A percentile compares a stretch with the other conserved stretches of the same genome.
Evolutionary conservation across 345 rosid species (phyloP).

Genomic region (Punica granatum): DNA sequence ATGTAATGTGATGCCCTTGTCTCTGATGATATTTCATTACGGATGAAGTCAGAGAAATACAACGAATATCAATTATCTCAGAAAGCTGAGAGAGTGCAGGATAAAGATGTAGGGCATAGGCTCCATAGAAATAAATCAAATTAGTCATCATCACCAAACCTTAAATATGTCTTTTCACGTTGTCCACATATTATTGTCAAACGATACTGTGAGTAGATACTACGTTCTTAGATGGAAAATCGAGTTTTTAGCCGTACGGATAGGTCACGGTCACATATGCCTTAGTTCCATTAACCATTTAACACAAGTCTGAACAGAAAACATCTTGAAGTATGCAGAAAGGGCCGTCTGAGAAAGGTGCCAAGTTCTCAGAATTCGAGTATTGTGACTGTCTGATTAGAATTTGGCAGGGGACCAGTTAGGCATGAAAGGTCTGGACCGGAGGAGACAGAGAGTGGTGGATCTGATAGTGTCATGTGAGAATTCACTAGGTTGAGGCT

Average conservation of each 20-base stretch:
- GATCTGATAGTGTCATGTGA: slow-evolving; percentile 18
- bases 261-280: neutral
- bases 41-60: slow-evolving; percentile 35
- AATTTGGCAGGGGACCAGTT: slow-evolving; percentile 13
- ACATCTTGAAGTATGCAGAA: neutral
- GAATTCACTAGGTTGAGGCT: slow-evolving; percentile 3
- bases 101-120: slow-evolving; percentile 51
- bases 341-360: neutral
- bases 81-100: slow-evolving; percentile 26
- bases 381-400: neutral
- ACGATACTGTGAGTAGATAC: neutral
- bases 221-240: neutral
- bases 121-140: slow-evolving; percentile 28
- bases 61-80: slow-evolving; percentile 26
- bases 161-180: slow-evolving; percentile 94
- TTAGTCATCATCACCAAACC: slow-evolving; percentile 75
- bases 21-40: slow-evolving; percentile 31
- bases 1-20: slow-evolving; percentile 13
- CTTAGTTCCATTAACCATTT: neutral
- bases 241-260: neutral
- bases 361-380: neutral
- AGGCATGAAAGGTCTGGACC: slow-evolving; percentile 9
- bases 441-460: slow-evolving; percentile 28
- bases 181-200: slow-evolving; percentile 40
- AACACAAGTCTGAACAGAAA: neutral